A percentile compares a stretch with the other conserved stretches of the same genome.
Evolutionary conservation across 192 early-diverging fungal genomes (phyloP).

Genomic region (Coemansia sp.): DNA sequence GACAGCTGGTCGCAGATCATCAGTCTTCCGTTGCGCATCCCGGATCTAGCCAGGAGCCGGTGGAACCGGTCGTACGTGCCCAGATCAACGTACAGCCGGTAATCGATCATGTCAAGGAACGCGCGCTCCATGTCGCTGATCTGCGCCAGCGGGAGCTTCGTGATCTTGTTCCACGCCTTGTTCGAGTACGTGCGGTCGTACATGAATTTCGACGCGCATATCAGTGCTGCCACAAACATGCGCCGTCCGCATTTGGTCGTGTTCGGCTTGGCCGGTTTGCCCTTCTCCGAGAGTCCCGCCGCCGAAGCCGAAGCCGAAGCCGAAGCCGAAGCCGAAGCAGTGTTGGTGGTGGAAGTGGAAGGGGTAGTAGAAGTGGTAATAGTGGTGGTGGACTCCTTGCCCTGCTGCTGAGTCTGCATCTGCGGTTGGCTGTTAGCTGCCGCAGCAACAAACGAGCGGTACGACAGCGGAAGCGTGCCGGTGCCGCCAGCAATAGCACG

Average conservation of each 20-base stretch:
- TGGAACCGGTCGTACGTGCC: slow-evolving; percentile 51
- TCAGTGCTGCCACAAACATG: slow-evolving; percentile 81
- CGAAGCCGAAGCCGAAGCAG: neutral
- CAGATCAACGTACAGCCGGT: slow-evolving; percentile 60
- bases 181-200: slow-evolving; percentile 83
- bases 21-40: slow-evolving; percentile 51
- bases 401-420: slow-evolving; percentile 3
- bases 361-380: too few species aligned
- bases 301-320: slow-evolving; percentile 3
- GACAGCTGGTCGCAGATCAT: slow-evolving; percentile 35
- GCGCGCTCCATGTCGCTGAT: slow-evolving; percentile 80
- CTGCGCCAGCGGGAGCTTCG: slow-evolving; percentile 70
- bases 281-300: too few species aligned
- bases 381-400: neutral
- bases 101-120: slow-evolving; percentile 76
- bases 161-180: slow-evolving; percentile 84
- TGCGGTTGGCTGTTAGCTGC: neutral
- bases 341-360: neutral
- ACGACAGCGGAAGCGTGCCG: slow-evolving; percentile 31
- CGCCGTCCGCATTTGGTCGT: slow-evolving; percentile 70
- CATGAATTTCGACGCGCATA: slow-evolving; percentile 84
- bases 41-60: slow-evolving; percentile 42
- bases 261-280: slow-evolving; percentile 41
- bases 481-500: slow-evolving; percentile 26
- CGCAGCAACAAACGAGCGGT: slow-evolving; percentile 31